Evolutionary conservation across 1,139 yeast species (phyloP).

Genomic region (Nematodospora anomalae): DNA sequence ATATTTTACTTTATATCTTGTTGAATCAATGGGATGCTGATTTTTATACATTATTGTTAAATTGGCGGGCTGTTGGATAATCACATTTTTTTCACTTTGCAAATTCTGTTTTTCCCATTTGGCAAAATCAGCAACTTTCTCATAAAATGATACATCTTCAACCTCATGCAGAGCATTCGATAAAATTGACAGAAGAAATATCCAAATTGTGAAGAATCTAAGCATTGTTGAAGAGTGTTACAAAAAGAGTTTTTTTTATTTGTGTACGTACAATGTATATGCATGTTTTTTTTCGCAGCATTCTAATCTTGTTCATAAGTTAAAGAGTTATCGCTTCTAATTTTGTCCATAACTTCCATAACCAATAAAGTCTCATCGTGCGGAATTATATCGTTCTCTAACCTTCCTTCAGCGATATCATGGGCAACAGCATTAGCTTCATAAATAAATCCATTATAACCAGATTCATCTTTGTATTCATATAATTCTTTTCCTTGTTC

Average conservation of each 20-base stretch:
- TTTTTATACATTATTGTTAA: background rate
- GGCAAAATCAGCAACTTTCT: slow-evolving; percentile 10
- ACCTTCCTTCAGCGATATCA: slow-evolving; percentile 36
- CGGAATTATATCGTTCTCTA: slow-evolving; percentile 38
- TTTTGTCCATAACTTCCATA: slow-evolving; percentile 45
- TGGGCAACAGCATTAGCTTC: slow-evolving; percentile 54
- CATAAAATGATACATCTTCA: slow-evolving; percentile 7
- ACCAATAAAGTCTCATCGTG: slow-evolving; percentile 45
- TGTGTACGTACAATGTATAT: too few species aligned
- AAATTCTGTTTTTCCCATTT: slow-evolving; percentile 9
- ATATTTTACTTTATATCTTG: background rate
- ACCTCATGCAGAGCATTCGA: background rate
- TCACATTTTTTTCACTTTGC: background rate
- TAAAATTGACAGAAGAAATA: background rate
- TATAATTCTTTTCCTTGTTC: slow-evolving; percentile 21
- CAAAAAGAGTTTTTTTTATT: slow-evolving; percentile 1
- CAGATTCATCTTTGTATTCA: slow-evolving; percentile 30
- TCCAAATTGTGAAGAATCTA: background rate
- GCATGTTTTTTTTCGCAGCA: slow-evolving; percentile 8
- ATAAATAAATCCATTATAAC: slow-evolving; percentile 46
- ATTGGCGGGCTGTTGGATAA: slow-evolving; percentile 1
- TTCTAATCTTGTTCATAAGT: slow-evolving; percentile 40
- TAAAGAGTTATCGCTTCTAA: slow-evolving; percentile 41
- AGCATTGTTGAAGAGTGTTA: background rate
- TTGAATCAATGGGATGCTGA: background rate